Evolutionary conservation across 192 early-diverging fungal species (phyloP).

Genomic region (Coemansia sp.): DNA sequence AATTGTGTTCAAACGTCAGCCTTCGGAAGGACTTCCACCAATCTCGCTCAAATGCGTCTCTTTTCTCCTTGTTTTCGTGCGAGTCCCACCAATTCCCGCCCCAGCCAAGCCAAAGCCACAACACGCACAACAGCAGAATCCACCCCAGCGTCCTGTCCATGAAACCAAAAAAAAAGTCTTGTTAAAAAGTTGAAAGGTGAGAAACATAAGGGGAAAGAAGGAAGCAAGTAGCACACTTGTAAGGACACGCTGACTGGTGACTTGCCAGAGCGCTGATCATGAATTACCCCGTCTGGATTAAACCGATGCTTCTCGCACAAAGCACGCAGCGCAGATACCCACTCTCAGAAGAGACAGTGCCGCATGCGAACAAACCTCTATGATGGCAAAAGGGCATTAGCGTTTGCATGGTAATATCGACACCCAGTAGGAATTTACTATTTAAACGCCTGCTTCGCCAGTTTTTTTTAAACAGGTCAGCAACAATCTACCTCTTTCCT

Average conservation of each 20-base stretch:
- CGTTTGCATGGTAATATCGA: too few relatives aligned
- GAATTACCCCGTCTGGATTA: neutral
- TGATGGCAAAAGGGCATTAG: too few relatives aligned
- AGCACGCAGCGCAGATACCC: neutral
- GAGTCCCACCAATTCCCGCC: slow-evolving; percentile 6
- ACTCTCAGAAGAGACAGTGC: neutral
- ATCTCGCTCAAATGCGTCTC: slow-evolving; percentile 19
- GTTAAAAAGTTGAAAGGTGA: neutral
- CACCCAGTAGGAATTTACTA: too few relatives aligned
- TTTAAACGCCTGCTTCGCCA: too few relatives aligned
- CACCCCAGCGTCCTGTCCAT: neutral
- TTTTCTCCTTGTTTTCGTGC: slow-evolving; percentile 8
- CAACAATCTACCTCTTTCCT: too few relatives aligned
- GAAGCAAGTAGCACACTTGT: neutral
- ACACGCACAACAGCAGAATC: neutral
- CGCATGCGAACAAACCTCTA: too few relatives aligned
- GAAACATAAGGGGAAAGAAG: neutral
- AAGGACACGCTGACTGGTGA: neutral
- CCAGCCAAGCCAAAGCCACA: slow-evolving; percentile 17
- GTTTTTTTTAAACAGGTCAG: too few relatives aligned
- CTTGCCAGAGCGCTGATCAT: neutral
- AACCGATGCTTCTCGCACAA: neutral
- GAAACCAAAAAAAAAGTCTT: neutral
- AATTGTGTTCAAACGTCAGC: slow-evolving; percentile 24
- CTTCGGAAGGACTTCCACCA: slow-evolving; percentile 34